phyloP scores from a whole-genome alignment of 2,329 filamentous ascomycete genomes.

The Ascochyta clinopodiicola region DNA sequence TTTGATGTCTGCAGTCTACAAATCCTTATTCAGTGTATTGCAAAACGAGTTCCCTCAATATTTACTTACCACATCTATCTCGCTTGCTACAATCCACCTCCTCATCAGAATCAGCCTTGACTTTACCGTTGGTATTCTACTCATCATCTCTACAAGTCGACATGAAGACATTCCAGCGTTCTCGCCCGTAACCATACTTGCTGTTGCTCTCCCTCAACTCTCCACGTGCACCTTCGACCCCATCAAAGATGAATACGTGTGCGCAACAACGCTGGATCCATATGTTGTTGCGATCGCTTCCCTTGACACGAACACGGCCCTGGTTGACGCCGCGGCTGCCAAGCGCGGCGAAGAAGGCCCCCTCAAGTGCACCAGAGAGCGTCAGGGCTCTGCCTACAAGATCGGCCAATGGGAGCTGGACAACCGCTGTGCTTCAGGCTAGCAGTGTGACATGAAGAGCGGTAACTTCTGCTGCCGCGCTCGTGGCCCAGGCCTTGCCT shows the following conservation, averaged over 20 bases:
- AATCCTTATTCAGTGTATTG: too few species aligned
- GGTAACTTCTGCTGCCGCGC: slow-evolving; percentile 2
- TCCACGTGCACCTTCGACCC: background rate
- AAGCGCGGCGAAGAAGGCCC: slow-evolving; percentile 1
- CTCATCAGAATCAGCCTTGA: too few species aligned
- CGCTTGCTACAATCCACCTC: too few species aligned
- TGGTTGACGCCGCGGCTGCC: background rate
- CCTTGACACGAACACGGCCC: background rate
- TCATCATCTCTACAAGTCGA: slow-evolving; percentile 14
- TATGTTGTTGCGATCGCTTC: background rate
- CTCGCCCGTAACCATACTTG: background rate
- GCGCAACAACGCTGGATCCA: background rate
- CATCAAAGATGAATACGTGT: slow-evolving; percentile 1
- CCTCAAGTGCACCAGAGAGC: slow-evolving; percentile 1
- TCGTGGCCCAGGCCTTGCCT: background rate
- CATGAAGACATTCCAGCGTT: slow-evolving; percentile 47
- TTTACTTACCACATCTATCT: too few species aligned
- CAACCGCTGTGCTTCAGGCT: slow-evolving; percentile 17
- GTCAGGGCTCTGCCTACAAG: slow-evolving; percentile 3
- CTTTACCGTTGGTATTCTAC: too few species aligned
- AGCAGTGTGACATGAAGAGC: slow-evolving; percentile 20
- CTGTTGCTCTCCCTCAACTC: background rate
- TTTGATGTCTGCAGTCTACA: too few species aligned
- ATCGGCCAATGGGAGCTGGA: background rate
- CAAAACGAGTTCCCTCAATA: too few species aligned